Evolutionary conservation across 306 rosid genomes (phyloP), one percentile per base, ranked within the genome.

Genomic region (Pueraria montana): DNA sequence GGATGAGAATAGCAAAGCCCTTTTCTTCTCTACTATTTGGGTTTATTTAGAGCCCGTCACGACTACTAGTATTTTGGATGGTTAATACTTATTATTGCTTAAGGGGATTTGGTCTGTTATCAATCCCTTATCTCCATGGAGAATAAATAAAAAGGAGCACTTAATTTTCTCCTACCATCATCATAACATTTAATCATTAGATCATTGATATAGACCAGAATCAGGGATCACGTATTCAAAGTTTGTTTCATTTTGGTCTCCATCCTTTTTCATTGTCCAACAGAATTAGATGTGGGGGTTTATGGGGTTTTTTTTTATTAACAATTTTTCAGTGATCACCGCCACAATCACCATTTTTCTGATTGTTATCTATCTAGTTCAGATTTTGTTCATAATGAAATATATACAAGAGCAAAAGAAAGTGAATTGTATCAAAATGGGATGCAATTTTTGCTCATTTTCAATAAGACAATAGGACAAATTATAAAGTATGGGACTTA

Each of bases 121-220:
- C 40, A 34, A 34, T 34, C 40, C 55, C n/a, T 49, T 4, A 49
- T 4, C 55, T 14, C 4, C 8, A 16, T 4, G 18, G 18, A 34
- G 40, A 34, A 34, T 34, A 43, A 43, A 43, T 11, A 43, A 43
- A 43, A 43, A 34, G 40, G 1, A 34, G 8, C 40, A 46, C 65
- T 11, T 2, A 76, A 77, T 58, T 81, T 56, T 76, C 55, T 66
- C 53, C 5, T 30, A 56, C 5, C 40, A 34, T 34, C 8, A 34
- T 34, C 8, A 34, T 32, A 30, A 75, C 42, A 75, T n/a, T 30
- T 40, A 82, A 82, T 82, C 71, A 82, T 75, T 75, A 64, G 27
- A 45, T 3, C 40, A 30, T 12, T 62, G 27, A 26, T 2, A 62
- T 1, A 27, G 40, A 27, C 11, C n/a, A 61, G 5, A 58, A 58